Evolutionary conservation across 148 eudicot genomes (phyloP), one percentile per base, ranked within the genome.

Genomic region (Chenopodium berlandieri): DNA sequence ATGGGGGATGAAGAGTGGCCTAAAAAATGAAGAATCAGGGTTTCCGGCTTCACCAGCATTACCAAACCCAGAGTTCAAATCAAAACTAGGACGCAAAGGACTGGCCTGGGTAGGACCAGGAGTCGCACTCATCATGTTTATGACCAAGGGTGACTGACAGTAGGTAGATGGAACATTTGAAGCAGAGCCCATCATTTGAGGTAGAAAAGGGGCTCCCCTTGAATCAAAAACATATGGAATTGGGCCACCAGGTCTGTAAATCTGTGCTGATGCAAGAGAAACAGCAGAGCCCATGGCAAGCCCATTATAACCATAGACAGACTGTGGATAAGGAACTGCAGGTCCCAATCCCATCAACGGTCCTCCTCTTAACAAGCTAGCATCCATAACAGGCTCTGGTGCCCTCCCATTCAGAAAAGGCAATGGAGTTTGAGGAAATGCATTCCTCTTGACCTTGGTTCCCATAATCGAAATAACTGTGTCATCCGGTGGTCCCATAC

Each of bases 201-300:
- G 95, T 23, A 87, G 81, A 31, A 91, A 85, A 27, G 92, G 89
- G 31, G 86, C 75, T 73, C 91, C 97, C 82, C 95, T 90, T 7
- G 95, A 86, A 87, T 91, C 96, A 73, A 95, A 87, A 94, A 92
- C 88, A 86, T 92, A 94, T n/a, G 93, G 90, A 56, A 90, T 75
- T 1, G 89, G 88, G 60, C 87, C 88, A 66, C 85, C 71, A 9
- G 91, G 83, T 65, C 92, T 94, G 77, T 91, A 93, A 75, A 90
- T 77, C 3, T 75, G 84, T 17, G 89, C 66, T 0, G 88, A 78
- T 75, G 90, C 82, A 71, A 87, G 87, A 48, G 90, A 78, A 58
- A 85, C 60, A 4, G 91, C 13, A 25, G 93, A 92, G 47, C 92
- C 93, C 71, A 87, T 80, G 17, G 88, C 44, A 79, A 85, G 83